phyloP scores from a whole-genome alignment of 805 yeast species.

The Teunomyces stri region DNA sequence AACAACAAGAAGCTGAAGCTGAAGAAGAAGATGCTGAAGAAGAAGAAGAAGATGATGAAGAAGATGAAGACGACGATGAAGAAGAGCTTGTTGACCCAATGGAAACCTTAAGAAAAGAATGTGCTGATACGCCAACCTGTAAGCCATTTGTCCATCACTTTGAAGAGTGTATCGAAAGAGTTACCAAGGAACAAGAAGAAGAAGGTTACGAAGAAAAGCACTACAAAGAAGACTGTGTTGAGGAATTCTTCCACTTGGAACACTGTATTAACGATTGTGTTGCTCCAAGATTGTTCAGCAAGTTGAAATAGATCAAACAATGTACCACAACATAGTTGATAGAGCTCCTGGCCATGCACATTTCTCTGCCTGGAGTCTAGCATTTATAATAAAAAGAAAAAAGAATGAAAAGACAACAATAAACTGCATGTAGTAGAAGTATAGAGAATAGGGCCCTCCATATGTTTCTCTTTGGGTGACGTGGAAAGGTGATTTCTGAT shows the following conservation, averaged over 20 bases:
- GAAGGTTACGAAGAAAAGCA: constrained; percentile 75
- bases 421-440: not conserved
- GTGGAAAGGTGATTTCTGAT: no score
- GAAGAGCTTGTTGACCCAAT: constrained; percentile 57
- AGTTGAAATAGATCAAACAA: constrained; percentile 60
- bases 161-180: constrained; percentile 94
- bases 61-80: constrained; percentile 65
- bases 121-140: constrained; percentile 66
- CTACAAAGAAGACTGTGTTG: constrained; percentile 96
- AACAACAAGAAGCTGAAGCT: constrained; percentile 22
- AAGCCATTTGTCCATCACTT: constrained; percentile 80
- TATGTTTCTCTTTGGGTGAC: no score
- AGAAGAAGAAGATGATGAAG: constrained; percentile 57
- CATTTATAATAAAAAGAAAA: not conserved
- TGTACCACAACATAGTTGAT: constrained; percentile 2
- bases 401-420: not conserved
- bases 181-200: constrained; percentile 80
- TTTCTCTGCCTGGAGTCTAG: constrained; percentile 2
- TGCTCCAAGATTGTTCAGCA: constrained; percentile 84
- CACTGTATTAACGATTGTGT: constrained; percentile 91
- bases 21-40: constrained; percentile 44
- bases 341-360: constrained; percentile 3
- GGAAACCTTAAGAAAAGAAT: constrained; percentile 49
- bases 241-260: constrained; percentile 95
- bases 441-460: no score